Evolutionary conservation across 2,329 filamentous ascomycete genomes (phyloP), one percentile per base, ranked within the genome.

Genomic region (Sphaerostilbella broomeana): DNA sequence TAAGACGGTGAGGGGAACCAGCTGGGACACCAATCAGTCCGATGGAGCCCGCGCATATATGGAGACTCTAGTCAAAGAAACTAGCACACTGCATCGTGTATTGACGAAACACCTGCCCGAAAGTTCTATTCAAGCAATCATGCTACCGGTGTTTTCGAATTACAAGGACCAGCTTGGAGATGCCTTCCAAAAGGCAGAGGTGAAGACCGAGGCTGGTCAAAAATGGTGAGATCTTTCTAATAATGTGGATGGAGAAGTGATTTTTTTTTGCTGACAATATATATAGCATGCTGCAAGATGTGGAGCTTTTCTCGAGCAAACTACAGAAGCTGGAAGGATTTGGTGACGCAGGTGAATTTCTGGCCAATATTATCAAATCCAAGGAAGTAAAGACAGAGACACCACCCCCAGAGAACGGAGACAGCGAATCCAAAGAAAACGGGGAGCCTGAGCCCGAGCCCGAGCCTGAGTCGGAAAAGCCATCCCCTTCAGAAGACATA

Each of bases 11-110:
- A 81, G 76, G 56, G 75, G 77, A 34, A 75, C 89, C 28, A 71
- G 86, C 47, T 95, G 87, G 84, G 81, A 90, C 48, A 56, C 60
- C 30, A 55, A 65, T 10, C 62, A 66, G 31, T 53, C 54, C 6
- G 53, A 48, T 5, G 39, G 50, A 4, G 69, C 74, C 6, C 86
- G 81, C 51, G 58, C 77, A 2, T 94, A 90, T 60, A 90, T 95
- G 79, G 88, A 94, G 62, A 89, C 80, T 1, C 63, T 95, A 38
- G 81, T 79, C 7, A 94, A 88, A 59, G 89, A 95, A 55, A 95
- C 89, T 0, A 78, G 78, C 4, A 92, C 83, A 2, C 66, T 95
- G 46, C 84, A 95, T 55, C 81, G 86, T 39, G 88, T 92, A 9
- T 69, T 95, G 45, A 81, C 77, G 44, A 89, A 87, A 57, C 83